Conservation (phyloP, 805 yeast genomes). For the Komagataella kurtzmanii region DNA sequence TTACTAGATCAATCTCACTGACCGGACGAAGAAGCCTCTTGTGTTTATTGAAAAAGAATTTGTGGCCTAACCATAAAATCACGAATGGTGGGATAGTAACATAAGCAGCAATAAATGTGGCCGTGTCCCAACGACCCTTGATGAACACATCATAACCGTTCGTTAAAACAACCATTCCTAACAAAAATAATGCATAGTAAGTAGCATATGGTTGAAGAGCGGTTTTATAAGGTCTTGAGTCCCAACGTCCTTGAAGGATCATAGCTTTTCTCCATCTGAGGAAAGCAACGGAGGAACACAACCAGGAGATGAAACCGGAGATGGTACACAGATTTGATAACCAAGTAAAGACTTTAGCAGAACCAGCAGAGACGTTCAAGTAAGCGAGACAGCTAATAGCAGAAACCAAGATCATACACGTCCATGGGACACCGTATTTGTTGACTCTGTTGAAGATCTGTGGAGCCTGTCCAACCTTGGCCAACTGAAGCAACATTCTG, state of each 20-base stretch:
- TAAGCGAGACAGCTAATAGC: slow-evolving; percentile 33
- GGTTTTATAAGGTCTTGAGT: slow-evolving; percentile 46
- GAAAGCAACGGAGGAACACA: slow-evolving; percentile 34
- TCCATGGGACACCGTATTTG: slow-evolving; percentile 43
- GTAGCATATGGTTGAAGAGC: slow-evolving; percentile 44
- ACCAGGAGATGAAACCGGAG: slow-evolving; percentile 56
- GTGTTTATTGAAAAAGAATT: slow-evolving; percentile 26
- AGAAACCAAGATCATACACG: slow-evolving; percentile 27
- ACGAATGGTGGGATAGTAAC: slow-evolving; percentile 47
- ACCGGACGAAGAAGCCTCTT: slow-evolving; percentile 19
- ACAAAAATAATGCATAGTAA: slow-evolving; percentile 35
- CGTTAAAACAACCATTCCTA: slow-evolving; percentile 42
- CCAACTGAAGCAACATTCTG: slow-evolving; percentile 38
- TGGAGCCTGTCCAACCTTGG: slow-evolving; percentile 53
- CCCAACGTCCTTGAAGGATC: slow-evolving; percentile 31
- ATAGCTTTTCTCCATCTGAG: slow-evolving; percentile 56
- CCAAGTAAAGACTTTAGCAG: slow-evolving; percentile 49
- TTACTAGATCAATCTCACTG: slow-evolving; percentile 38
- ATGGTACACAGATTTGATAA: slow-evolving; percentile 51
- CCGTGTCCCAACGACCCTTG: slow-evolving; percentile 26
- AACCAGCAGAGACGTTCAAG: slow-evolving; percentile 38
- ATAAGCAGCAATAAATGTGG: slow-evolving; percentile 62
- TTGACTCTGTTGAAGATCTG: slow-evolving; percentile 31
- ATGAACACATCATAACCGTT: slow-evolving; percentile 64
- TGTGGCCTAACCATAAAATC: slow-evolving; percentile 41